Evolutionary conservation across 164 flowering plant genomes (phyloP), one percentile per base, ranked within the genome.

Genomic region (Echeveria elegans): DNA sequence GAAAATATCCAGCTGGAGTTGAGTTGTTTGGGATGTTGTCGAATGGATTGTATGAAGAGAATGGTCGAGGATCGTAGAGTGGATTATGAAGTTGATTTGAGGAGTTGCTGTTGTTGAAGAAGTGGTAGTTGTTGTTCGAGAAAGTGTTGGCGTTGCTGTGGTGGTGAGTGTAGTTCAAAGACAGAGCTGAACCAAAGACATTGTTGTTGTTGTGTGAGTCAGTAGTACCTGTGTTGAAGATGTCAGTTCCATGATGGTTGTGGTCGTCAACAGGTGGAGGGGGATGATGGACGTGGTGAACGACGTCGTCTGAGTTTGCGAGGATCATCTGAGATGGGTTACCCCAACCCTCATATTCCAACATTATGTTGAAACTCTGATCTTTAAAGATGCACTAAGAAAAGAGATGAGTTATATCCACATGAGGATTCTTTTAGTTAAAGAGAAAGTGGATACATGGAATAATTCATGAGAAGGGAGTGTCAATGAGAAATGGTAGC

Each of bases 1-100:
- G n/a, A 69, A 77, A 38, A 77, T 64, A 85, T 31, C 77, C 75
- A 53, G 63, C 48, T 5, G 31, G 4, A 12, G 24, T 32, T 4
- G 61, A 56, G 61, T 52, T 52, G 59, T 43, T 43, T 12, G 29
- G 31, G 4, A 10, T 12, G 32, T 26, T 28, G 61, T 56, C 61
- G 32, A 56, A 56, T 2, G 16, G 61, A 18, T 56, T 29, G 16
- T 56, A 29, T 5, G 61, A 12, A 4, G 61, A 8, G 61, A 56
- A 56, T 12, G 61, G 32, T 28, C 61, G 61, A 28, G 61, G 32
- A 32, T 56, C 61, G 61, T 56, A 56, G 19, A 56, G 61, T 10
- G 31, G 0, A 23, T 52, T 28, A 23, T 56, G 32, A 56, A 29
- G 32, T 11, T 52, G 26, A 28, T 52, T 21, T 21, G 24, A 43